A percentile compares a stretch with the other conserved stretches of the same genome.
Evolutionary conservation across 1,139 yeast genomes (phyloP).

Genomic region (Debaryomyces singareniensis): DNA sequence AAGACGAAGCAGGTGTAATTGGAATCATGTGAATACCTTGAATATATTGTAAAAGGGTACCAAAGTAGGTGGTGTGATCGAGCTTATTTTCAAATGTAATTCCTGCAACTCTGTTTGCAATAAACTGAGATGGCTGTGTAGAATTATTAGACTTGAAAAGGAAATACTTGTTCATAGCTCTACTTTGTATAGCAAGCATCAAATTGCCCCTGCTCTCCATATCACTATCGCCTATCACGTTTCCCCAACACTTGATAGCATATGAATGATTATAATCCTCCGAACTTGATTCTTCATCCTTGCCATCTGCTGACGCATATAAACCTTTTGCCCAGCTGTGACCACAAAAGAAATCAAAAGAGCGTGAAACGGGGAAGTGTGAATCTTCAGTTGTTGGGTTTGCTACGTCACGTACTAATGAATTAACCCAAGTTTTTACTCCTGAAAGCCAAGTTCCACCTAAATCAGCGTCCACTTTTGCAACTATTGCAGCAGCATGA

Average conservation of each 20-base stretch:
- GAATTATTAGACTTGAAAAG: slow-evolving; percentile 45
- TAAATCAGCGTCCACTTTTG: slow-evolving; percentile 45
- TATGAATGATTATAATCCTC: slow-evolving; percentile 71
- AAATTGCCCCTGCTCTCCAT: slow-evolving; percentile 66
- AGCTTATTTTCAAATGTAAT: slow-evolving; percentile 73
- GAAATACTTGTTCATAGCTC: slow-evolving; percentile 53
- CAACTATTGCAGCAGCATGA: slow-evolving; percentile 65
- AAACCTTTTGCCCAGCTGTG: slow-evolving; percentile 78
- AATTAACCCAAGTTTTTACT: slow-evolving; percentile 58
- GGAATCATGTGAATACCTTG: slow-evolving; percentile 19
- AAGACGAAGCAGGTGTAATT: slow-evolving; percentile 13
- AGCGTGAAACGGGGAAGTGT: slow-evolving; percentile 61
- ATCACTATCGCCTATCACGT: slow-evolving; percentile 49
- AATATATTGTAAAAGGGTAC: slow-evolving; percentile 22
- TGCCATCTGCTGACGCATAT: slow-evolving; percentile 59
- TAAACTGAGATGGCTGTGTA: slow-evolving; percentile 46
- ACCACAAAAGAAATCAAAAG: slow-evolving; percentile 67
- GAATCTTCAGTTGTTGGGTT: slow-evolving; percentile 51
- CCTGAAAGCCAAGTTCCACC: slow-evolving; percentile 56
- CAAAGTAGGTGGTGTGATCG: slow-evolving; percentile 87
- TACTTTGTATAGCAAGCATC: slow-evolving; percentile 52
- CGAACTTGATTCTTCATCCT: slow-evolving; percentile 66
- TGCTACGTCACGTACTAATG: slow-evolving; percentile 62
- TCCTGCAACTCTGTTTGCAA: slow-evolving; percentile 61
- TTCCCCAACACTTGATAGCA: slow-evolving; percentile 71